Evolutionary conservation across 1,139 yeast species (phyloP).

Genomic region (Sugiyamaella grinbergsii): DNA sequence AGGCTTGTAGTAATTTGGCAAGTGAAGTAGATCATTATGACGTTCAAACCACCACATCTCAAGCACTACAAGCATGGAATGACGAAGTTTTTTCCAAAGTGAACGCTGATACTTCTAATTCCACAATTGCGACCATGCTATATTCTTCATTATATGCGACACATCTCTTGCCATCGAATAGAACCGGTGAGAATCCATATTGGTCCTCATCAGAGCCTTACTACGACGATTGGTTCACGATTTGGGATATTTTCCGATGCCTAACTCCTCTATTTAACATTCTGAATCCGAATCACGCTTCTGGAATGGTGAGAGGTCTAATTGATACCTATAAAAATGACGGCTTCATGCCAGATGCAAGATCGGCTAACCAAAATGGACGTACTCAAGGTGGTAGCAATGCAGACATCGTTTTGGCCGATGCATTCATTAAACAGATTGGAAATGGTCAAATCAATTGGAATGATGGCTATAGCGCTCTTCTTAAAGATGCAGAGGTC

Average conservation of each 20-base stretch:
- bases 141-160: conserved; percentile 45
- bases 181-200: conserved; percentile 46
- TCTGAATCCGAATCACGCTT: conserved; percentile 41
- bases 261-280: conserved; percentile 44
- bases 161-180: conserved; percentile 45
- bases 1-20: conserved; percentile 43
- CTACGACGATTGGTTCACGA: conserved; percentile 48
- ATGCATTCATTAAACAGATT: conserved; percentile 44
- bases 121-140: conserved; percentile 36
- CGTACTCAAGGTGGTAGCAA: conserved; percentile 49
- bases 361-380: conserved; percentile 48
- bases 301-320: conserved; percentile 43
- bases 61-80: conserved; percentile 40
- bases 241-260: conserved; percentile 48
- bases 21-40: conserved; percentile 34
- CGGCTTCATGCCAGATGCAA: conserved; percentile 48
- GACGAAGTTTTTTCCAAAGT: conserved; percentile 27
- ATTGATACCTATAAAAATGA: conserved; percentile 43
- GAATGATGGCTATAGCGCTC: conserved; percentile 44
- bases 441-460: conserved; percentile 38
- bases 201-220: conserved; percentile 39
- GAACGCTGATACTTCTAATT: conserved; percentile 24
- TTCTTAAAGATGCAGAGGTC: conserved; percentile 47
- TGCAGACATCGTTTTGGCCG: conserved; percentile 48
- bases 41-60: conserved; percentile 35